Conservation (phyloP, 129 eudicot species). For the Flaveria brownii region DNA sequence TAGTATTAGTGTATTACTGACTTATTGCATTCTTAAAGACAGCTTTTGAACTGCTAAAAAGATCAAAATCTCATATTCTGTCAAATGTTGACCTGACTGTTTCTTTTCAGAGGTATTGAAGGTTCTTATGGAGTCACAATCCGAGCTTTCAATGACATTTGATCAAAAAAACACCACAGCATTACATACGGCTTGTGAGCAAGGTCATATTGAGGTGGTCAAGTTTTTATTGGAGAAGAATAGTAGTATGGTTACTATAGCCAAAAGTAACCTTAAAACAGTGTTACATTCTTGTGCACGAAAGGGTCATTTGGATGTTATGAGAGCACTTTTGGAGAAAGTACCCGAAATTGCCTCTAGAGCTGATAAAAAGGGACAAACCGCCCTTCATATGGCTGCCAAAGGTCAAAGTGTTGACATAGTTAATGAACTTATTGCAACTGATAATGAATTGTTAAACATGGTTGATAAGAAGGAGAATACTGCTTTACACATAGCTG, state of each 20-base stretch:
- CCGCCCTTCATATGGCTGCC: slow-evolving; percentile 91
- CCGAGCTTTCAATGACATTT: slow-evolving; percentile 63
- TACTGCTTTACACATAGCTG: slow-evolving; percentile 73
- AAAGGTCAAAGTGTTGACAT: slow-evolving; percentile 66
- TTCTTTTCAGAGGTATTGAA: slow-evolving; percentile 57
- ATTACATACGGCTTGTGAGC: slow-evolving; percentile 65
- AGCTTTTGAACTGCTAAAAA: background rate
- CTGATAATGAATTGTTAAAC: slow-evolving; percentile 41
- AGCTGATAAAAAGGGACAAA: slow-evolving; percentile 82
- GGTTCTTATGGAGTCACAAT: slow-evolving; percentile 59
- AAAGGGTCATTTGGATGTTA: slow-evolving; percentile 74
- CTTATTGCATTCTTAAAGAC: background rate
- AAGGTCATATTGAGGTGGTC: slow-evolving; percentile 74
- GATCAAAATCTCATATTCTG: background rate
- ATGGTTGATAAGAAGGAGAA: slow-evolving; percentile 69
- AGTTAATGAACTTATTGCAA: slow-evolving; percentile 52
- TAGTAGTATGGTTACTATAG: slow-evolving; percentile 49
- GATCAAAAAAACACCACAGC: slow-evolving; percentile 76
- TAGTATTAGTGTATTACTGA: slow-evolving; percentile 2
- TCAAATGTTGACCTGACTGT: background rate
- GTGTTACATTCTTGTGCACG: slow-evolving; percentile 80
- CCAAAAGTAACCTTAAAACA: slow-evolving; percentile 65
- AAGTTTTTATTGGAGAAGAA: slow-evolving; percentile 61
- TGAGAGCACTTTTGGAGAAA: slow-evolving; percentile 53
- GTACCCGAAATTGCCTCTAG: slow-evolving; percentile 53